Percentiles rank a stretch among this genome's conserved stretches.
Evolutionary conservation across 768 basidiomycete genomes (phyloP).

Genomic region (Psilocybe sp.): DNA sequence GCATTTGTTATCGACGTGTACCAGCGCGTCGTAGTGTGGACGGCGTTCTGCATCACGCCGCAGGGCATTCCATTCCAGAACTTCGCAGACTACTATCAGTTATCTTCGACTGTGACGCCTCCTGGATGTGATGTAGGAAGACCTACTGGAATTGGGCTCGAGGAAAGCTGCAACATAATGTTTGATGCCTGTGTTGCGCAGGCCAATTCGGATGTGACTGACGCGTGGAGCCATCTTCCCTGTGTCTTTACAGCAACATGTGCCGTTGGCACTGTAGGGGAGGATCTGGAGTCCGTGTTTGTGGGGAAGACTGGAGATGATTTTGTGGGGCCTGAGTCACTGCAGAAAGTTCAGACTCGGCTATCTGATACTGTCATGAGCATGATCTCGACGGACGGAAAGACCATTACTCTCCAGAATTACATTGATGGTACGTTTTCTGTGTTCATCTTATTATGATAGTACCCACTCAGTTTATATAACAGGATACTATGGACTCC

Average conservation of each 20-base stretch:
- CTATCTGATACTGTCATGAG: neutral
- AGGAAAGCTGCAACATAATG: neutral
- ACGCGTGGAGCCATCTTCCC: neutral
- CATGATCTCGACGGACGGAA: neutral
- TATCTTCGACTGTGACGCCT: neutral
- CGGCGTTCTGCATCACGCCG: neutral
- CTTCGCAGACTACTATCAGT: constrained; percentile 1
- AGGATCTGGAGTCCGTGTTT: neutral
- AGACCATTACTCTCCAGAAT: neutral
- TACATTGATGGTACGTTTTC: constrained; percentile 2
- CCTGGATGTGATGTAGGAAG: neutral
- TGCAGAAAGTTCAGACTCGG: neutral
- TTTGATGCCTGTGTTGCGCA: neutral
- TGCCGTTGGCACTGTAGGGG: neutral
- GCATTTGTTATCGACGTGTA: neutral
- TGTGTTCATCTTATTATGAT: neutral
- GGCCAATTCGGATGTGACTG: neutral
- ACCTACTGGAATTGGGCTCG: neutral
- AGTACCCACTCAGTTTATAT: too few relatives aligned
- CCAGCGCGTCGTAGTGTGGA: neutral
- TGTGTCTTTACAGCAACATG: neutral
- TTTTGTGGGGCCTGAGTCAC: too few relatives aligned
- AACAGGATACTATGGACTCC: neutral
- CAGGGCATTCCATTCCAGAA: neutral
- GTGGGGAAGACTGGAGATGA: too few relatives aligned